phyloP scores from a whole-genome alignment of 345 rosid genomes.

The Aurinia saxatilis region DNA sequence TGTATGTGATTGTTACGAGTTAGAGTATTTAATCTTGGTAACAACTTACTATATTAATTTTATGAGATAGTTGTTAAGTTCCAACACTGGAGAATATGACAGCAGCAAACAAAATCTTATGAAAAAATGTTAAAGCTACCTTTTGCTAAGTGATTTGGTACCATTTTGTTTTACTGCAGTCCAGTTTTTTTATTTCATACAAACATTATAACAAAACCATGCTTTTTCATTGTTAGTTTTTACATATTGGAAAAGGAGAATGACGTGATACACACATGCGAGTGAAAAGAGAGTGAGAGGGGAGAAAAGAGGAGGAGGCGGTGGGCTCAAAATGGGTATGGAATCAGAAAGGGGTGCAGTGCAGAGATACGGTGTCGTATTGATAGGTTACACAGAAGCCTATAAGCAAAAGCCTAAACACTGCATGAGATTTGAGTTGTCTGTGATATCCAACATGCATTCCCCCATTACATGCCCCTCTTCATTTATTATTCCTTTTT shows the following conservation, averaged over 20 bases:
- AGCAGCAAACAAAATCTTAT: too few relatives aligned
- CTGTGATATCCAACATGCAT: conserved; percentile 29
- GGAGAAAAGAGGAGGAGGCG: conserved; percentile 5
- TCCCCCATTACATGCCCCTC: conserved; percentile 13
- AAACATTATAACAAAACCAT: not conserved
- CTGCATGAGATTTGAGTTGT: conserved; percentile 28
- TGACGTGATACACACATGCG: not conserved
- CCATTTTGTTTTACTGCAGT: not conserved
- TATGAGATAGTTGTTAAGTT: too few relatives aligned
- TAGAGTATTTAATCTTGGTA: too few relatives aligned
- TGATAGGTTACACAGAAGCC: conserved; percentile 17
- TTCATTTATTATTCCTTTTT: conserved; percentile 27
- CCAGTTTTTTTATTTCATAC: not conserved
- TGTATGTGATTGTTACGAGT: too few relatives aligned
- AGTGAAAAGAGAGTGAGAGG: not conserved
- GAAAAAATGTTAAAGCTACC: too few relatives aligned
- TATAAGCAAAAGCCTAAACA: conserved; percentile 22
- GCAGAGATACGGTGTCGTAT: conserved; percentile 35
- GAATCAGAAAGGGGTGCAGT: conserved; percentile 2
- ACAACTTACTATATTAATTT: too few relatives aligned
- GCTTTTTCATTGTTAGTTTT: too few relatives aligned
- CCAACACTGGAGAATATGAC: too few relatives aligned
- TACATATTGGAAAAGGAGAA: too few relatives aligned
- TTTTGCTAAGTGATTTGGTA: not conserved
- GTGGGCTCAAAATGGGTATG: conserved; percentile 34